A percentile compares a stretch with the other conserved stretches of the same genome.
Evolutionary conservation across 805 yeast genomes (phyloP).

Genomic region (Pichia pseudocactophila): DNA sequence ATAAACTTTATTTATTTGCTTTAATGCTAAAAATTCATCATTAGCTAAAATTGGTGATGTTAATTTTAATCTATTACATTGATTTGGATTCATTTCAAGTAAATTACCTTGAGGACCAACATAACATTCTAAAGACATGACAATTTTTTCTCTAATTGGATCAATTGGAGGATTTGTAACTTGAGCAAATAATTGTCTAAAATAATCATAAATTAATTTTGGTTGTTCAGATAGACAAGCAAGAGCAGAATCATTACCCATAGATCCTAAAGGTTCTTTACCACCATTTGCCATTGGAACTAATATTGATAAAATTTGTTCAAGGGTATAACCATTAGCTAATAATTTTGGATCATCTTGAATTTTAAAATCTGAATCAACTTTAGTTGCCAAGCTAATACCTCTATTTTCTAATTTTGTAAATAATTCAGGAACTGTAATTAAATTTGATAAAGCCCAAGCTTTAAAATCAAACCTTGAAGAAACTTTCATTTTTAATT

Average conservation of each 20-base stretch:
- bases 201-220: conserved; percentile 81
- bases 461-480: conserved; percentile 84
- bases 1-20: conserved; percentile 61
- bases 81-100: conserved; percentile 84
- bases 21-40: conserved; percentile 66
- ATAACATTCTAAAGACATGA: conserved; percentile 94
- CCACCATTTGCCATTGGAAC: conserved; percentile 92
- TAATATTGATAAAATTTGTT: conserved; percentile 72
- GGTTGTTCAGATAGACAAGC: conserved; percentile 96
- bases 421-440: conserved; percentile 70
- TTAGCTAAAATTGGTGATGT: conserved; percentile 75
- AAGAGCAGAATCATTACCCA: conserved; percentile 96
- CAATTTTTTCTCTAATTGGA: conserved; percentile 93
- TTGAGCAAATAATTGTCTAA: conserved; percentile 94
- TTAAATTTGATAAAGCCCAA: conserved; percentile 83
- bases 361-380: conserved; percentile 35
- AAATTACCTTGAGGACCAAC: conserved; percentile 98
- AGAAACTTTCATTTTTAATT: conserved; percentile 72
- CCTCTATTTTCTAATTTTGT: conserved; percentile 44
- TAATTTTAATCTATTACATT: conserved; percentile 81
- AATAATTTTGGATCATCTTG: conserved; percentile 76
- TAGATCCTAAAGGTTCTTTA: conserved; percentile 92
- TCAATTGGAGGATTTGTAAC: conserved; percentile 98
- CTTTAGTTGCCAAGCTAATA: conserved; percentile 19
- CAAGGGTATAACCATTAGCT: conserved; percentile 92